Base-by-base conservation (phyloP, 1,284 basidiomycete genomes). In the Lignosus rhinocerotis region DNA sequence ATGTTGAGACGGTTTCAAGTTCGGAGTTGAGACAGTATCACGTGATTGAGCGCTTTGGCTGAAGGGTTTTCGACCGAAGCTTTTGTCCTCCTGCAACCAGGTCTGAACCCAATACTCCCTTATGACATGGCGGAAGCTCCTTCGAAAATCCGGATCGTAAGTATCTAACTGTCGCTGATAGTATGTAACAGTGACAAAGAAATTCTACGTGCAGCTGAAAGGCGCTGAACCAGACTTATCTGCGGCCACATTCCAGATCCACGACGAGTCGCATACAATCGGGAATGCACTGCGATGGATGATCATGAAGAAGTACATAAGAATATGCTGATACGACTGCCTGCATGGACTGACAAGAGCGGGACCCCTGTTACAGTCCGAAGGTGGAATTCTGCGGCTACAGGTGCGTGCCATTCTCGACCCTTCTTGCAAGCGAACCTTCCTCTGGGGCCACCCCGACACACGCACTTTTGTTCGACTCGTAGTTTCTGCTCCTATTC, bases 361-460 rank as follows among this genome's bases (percentile, higher is more conserved):
- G 12, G 33, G 36, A 4, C n/a, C 53, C 54, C 54, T 59, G 53
- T 58, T 32, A 54, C 30, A 53, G 96, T 72, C 93, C 96, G n/a
- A 94, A 94, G 67, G 96, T 98, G 57, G 94, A 98, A 76, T 98
- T 98, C 74, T 99, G 96, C 73, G 96, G 96, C 33, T 99, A 99
- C 80, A 94, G 91, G 93, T 91, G 66, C 46, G 46, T 51, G 14
- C 42, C 49, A 6, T 52, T 36, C 41, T 52, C 41, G 41, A 30
- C 50, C 50, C 30, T 42, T 43, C 51, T 41, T 17, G 25, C 42
- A 55, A 50, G 53, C 53, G 39, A 55, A 34, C 9, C 16, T 34
- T 55, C 19, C 21, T n/a, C 30, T 45, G 38, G 17, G 41, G 19
- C 41, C 41, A 25, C 53, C 54, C 55, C 39, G 36, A 6, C n/a